Evolutionary conservation across 2,329 filamentous ascomycete genomes (phyloP).

Genomic region (Calonectria crousiana): DNA sequence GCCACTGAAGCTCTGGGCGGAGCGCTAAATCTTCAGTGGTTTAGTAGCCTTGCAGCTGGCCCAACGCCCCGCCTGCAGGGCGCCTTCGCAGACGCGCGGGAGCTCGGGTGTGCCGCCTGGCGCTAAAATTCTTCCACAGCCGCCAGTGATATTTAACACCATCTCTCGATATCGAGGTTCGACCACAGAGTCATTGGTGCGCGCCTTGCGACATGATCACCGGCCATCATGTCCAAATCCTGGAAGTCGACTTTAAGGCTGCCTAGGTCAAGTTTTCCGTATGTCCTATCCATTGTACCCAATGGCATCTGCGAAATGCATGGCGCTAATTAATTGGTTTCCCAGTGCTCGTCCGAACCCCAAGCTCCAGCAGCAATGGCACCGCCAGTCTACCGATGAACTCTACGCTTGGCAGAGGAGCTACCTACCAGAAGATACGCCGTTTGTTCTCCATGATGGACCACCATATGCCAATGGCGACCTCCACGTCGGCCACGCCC

Average conservation of each 20-base stretch:
- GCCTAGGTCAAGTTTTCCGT: slow-evolving; percentile 81
- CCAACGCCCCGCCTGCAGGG: slow-evolving; percentile 16
- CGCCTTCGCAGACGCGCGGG: slow-evolving; percentile 4
- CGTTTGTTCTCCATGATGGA: slow-evolving; percentile 92
- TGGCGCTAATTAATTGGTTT: slow-evolving; percentile 33
- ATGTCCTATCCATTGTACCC: slow-evolving; percentile 49
- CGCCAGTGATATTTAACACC: slow-evolving; percentile 14
- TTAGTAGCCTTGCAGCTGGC: slow-evolving; percentile 43
- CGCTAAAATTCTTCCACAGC: slow-evolving; percentile 42
- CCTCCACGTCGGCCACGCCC: slow-evolving; percentile 91
- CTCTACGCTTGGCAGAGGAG: slow-evolving; percentile 88
- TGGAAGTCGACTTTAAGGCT: slow-evolving; percentile 82
- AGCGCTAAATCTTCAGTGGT: slow-evolving; percentile 32
- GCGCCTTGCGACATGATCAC: slow-evolving; percentile 44
- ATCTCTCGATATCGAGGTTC: slow-evolving; percentile 13
- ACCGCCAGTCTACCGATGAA: slow-evolving; percentile 85
- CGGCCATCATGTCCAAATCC: slow-evolving; percentile 63
- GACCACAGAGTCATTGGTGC: slow-evolving; percentile 11
- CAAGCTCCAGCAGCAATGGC: slow-evolving; percentile 67
- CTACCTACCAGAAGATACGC: slow-evolving; percentile 65
- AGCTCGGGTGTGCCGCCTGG: slow-evolving; percentile 12
- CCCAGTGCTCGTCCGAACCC: slow-evolving; percentile 65
- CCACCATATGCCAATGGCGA: slow-evolving; percentile 96
- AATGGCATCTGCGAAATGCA: neutral
- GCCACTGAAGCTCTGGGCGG: slow-evolving; percentile 32